Evolutionary conservation across 2,329 filamentous ascomycete species (phyloP).

Genomic region (Neofusicoccum umdonicola): DNA sequence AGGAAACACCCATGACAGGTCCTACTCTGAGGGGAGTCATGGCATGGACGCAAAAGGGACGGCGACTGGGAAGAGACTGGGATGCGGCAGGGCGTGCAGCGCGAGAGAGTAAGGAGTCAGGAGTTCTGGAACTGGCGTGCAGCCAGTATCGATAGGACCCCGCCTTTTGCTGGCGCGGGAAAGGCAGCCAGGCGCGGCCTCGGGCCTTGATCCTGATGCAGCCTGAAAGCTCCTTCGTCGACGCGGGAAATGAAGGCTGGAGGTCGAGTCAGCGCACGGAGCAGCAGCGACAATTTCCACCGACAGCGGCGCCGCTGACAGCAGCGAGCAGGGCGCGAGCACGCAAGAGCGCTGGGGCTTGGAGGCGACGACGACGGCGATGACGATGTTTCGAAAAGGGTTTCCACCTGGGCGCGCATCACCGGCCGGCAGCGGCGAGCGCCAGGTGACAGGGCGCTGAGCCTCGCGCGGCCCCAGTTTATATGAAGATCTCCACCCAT

Average conservation of each 20-base stretch:
- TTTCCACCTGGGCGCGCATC: background rate
- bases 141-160: constrained; percentile 12
- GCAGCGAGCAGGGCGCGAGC: background rate
- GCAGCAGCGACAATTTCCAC: background rate
- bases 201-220: constrained; percentile 5
- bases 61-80: background rate
- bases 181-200: background rate
- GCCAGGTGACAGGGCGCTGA: constrained; percentile 8
- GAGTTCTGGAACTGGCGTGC: background rate
- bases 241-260: constrained; percentile 6
- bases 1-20: background rate
- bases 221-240: background rate
- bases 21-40: background rate
- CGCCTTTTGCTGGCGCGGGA: constrained; percentile 7
- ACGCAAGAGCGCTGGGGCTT: background rate
- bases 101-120: constrained; percentile 6
- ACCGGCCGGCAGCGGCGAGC: background rate
- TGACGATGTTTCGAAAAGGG: constrained; percentile 6
- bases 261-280: background rate
- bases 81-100: background rate
- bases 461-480: constrained; percentile 11
- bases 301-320: background rate
- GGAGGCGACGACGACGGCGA: background rate
- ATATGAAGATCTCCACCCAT: constrained; percentile 12
- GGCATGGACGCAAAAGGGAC: background rate